These are phyloP conservation scores for Urtica urens DNA, from an alignment of 306 rosid species.

Conservation along the genomic window DNA sequence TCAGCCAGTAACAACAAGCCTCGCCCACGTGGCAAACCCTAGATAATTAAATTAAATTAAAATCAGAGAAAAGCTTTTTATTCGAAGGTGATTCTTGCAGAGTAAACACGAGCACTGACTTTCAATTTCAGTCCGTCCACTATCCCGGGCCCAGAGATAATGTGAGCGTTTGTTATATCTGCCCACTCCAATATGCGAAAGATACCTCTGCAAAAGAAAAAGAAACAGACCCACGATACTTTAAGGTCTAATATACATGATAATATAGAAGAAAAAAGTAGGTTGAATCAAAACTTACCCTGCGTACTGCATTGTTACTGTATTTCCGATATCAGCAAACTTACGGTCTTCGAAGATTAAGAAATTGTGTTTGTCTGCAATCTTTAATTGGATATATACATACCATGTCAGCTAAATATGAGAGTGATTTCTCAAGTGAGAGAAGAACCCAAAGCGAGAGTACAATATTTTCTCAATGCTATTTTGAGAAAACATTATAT, in stretches of 20 bases:
- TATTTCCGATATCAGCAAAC: slow-evolving; percentile 91
- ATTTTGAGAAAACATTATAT: no score
- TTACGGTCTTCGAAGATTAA: slow-evolving; percentile 91
- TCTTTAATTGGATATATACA: slow-evolving; percentile 39
- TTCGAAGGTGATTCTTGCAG: no score
- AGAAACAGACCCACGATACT: slow-evolving; percentile 8
- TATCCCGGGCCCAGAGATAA: slow-evolving; percentile 92
- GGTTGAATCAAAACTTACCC: slow-evolving; percentile 37
- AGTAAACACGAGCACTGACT: slow-evolving; percentile 25
- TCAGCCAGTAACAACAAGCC: slow-evolving; percentile 81
- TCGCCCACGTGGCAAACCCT: slow-evolving; percentile 86
- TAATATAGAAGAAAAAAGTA: slow-evolving; percentile 1
- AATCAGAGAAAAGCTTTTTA: no score
- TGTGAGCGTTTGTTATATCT: slow-evolving; percentile 83
- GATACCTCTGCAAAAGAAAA: slow-evolving; percentile 54
- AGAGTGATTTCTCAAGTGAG: no score
- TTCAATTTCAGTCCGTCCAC: slow-evolving; percentile 77
- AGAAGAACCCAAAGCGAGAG: no score
- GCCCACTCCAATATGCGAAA: slow-evolving; percentile 93
- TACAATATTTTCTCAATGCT: no score
- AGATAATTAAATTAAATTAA: slow-evolving; percentile 14
- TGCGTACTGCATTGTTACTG: slow-evolving; percentile 88
- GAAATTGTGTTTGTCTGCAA: slow-evolving; percentile 79
- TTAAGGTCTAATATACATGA: background rate
- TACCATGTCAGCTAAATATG: slow-evolving; percentile 20